These are phyloP conservation scores for Teunomyces gatunensis DNA, from an alignment of 805 yeast species.

Conservation along the genomic window DNA sequence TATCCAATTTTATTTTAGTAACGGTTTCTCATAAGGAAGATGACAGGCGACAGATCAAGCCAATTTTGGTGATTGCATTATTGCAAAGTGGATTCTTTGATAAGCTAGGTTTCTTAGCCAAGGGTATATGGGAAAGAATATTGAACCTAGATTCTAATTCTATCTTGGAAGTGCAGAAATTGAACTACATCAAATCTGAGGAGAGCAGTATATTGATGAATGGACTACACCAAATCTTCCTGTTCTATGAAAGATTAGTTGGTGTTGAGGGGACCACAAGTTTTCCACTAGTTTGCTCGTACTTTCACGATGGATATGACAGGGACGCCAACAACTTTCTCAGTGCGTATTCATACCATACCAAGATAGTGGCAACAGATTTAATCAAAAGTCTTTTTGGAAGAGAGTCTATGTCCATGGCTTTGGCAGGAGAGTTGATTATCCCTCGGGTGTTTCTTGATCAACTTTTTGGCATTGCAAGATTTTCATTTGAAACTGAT, in stretches of 20 bases:
- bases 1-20: conserved; percentile 33
- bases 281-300: not conserved
- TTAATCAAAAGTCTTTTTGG: not conserved
- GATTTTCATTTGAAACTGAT: not conserved
- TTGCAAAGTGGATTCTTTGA: conserved; percentile 50
- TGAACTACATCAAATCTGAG: conserved; percentile 35
- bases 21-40: conserved; percentile 25
- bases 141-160: conserved; percentile 11
- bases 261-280: conserved; percentile 22
- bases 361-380: not conserved
- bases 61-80: conserved; percentile 44
- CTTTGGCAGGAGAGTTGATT: not conserved
- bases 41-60: conserved; percentile 25
- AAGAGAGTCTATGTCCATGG: not conserved
- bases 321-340: not conserved
- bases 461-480: not conserved
- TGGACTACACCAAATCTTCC: conserved; percentile 41
- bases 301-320: not conserved
- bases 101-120: conserved; percentile 24
- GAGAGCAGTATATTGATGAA: conserved; percentile 38
- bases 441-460: not conserved
- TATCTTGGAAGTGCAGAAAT: conserved; percentile 20
- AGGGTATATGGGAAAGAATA: conserved; percentile 19
- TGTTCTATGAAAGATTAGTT: conserved; percentile 44
- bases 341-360: not conserved